phyloP scores from a whole-genome alignment of 768 basidiomycete genomes.

The Lyophyllum atratum region DNA sequence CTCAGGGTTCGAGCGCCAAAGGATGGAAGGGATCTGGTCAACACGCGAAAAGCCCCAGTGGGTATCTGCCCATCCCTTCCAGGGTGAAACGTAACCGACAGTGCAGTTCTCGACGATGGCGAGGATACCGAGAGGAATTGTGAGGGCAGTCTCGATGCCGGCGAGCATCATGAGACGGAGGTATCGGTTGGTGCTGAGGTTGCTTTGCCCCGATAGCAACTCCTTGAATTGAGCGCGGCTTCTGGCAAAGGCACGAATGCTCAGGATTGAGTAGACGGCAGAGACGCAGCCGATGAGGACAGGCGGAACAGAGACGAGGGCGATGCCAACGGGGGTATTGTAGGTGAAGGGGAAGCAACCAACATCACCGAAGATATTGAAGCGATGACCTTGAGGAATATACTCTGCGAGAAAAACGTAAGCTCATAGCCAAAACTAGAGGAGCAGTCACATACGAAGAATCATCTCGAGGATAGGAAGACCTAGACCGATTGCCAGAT shows the following conservation, averaged over 20 bases:
- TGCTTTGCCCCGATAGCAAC: constrained; percentile 32
- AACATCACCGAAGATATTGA: constrained; percentile 45
- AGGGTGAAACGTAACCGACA: constrained; percentile 31
- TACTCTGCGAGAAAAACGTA: constrained; percentile 34
- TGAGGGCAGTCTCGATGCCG: constrained; percentile 36
- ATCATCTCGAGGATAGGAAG: constrained; percentile 45
- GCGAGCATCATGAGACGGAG: constrained; percentile 52
- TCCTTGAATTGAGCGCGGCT: constrained; percentile 40
- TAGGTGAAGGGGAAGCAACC: constrained; percentile 45
- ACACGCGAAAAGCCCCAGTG: constrained; percentile 53
- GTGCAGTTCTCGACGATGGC: constrained; percentile 27
- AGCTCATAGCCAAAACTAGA: neutral
- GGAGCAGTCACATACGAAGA: constrained; percentile 12
- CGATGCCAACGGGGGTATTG: constrained; percentile 35
- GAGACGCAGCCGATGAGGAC: constrained; percentile 40
- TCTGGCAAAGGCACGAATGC: constrained; percentile 35
- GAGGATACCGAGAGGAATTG: constrained; percentile 37
- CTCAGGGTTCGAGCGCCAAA: constrained; percentile 35
- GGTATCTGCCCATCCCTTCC: constrained; percentile 50
- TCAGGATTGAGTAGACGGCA: constrained; percentile 37
- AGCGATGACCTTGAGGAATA: constrained; percentile 48
- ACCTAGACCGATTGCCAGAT: constrained; percentile 54
- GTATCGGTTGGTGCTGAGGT: constrained; percentile 48
- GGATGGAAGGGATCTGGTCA: constrained; percentile 30
- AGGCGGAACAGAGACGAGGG: constrained; percentile 39